Conservation (phyloP, 208 protist species). For the Phytomonas serpens region DNA sequence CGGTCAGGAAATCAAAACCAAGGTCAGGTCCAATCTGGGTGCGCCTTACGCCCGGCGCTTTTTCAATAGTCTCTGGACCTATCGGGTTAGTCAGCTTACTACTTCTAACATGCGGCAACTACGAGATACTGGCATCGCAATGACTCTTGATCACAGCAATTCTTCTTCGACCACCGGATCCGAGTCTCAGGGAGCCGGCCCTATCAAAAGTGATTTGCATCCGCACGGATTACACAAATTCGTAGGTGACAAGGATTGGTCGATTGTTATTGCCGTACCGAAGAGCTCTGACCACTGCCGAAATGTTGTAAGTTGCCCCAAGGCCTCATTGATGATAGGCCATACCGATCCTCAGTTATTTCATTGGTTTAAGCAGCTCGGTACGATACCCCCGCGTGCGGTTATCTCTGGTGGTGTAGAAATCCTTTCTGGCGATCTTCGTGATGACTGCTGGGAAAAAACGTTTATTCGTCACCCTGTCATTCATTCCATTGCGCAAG, state of each 20-base stretch:
- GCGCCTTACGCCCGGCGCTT: slow-evolving; percentile 55
- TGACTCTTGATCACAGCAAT: slow-evolving; percentile 27
- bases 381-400: slow-evolving; percentile 62
- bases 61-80: slow-evolving; percentile 71
- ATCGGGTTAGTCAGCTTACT: slow-evolving; percentile 76
- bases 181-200: slow-evolving; percentile 18
- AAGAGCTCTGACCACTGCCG: slow-evolving; percentile 69
- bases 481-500: slow-evolving; percentile 70
- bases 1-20: slow-evolving; percentile 58
- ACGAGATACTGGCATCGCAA: slow-evolving; percentile 38
- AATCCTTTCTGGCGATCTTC: slow-evolving; percentile 57
- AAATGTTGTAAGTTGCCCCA: slow-evolving; percentile 53
- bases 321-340: slow-evolving; percentile 72
- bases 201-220: slow-evolving; percentile 75
- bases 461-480: slow-evolving; percentile 70
- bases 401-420: slow-evolving; percentile 67
- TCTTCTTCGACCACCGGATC: slow-evolving; percentile 5
- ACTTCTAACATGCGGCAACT: slow-evolving; percentile 53
- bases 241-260: slow-evolving; percentile 50
- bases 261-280: slow-evolving; percentile 59
- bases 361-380: slow-evolving; percentile 87
- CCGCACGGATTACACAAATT: slow-evolving; percentile 78
- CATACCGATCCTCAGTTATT: slow-evolving; percentile 87
- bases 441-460: slow-evolving; percentile 62
- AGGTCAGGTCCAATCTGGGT: slow-evolving; percentile 59